Evolutionary conservation across 495 filamentous ascomycete genomes (phyloP), one percentile per base, ranked within the genome.

Genomic region (Penicillium simplicissimum): DNA sequence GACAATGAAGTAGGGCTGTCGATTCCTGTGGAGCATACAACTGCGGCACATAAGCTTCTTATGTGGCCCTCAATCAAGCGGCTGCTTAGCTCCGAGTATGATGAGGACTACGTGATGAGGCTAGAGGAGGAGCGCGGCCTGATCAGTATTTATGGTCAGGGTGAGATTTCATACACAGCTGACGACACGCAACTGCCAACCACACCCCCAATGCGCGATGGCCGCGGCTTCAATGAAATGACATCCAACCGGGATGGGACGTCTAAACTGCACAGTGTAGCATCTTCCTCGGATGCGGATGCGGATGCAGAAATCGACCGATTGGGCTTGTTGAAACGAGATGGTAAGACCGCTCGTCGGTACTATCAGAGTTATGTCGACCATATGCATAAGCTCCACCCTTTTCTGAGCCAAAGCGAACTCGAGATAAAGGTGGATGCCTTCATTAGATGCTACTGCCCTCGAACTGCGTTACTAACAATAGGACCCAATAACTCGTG

Each of bases 361-460:
- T 88, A 92, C 42, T 82, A 88, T 38, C 65, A 82, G 14, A 90
- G 87, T 71, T 98, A 92, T 71, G 75, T 92, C 68, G 72, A 87
- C 5, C 82, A 96, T 69, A 88, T 98, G 38, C 89, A 96, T 66
- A 90, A 86, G 57, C 85, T 98, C 70, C 95, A 98, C 71, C 95
- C 95, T 14, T 92, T 97, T 67, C 81, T 98, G 43, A 79, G 88
- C 63, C 77, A 81, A 52, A 66, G 66, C 6, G 74, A 75, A 13
- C 69, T 90, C 14, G 67, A 69, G 1, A 65, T 71, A 31, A 81
- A 82, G 67, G 71, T 87, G 10, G 74, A 82, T n/a, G 65, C 61
- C 5, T 90, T 91, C 65, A 75, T 81, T 25, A 56, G 66, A n/a
- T 57, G 58, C 33, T 77, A 81, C 57, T 79, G 75, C 43, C 67